A percentile compares a stretch with the other conserved stretches of the same genome.
phyloP scores from a whole-genome alignment of 805 yeast genomes.

The Scheffersomyces amazonensis region DNA sequence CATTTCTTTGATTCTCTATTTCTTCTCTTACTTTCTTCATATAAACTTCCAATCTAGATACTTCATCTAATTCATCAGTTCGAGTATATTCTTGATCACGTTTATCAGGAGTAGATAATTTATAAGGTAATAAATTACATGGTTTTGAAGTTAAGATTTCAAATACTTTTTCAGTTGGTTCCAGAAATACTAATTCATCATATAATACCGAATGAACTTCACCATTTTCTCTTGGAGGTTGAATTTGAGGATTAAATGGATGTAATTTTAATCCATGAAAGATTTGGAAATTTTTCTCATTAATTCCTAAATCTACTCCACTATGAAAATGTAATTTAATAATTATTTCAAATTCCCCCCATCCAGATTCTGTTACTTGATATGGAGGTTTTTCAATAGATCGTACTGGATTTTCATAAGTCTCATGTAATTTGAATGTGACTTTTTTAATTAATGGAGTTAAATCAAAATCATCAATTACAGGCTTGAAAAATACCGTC shows the following conservation, averaged over 20 bases:
- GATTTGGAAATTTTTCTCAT: conserved; percentile 80
- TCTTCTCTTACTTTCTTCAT: conserved; percentile 37
- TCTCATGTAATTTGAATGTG: conserved; percentile 92
- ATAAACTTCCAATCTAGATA: conserved; percentile 39
- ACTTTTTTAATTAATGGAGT: conserved; percentile 84
- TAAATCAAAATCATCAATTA: conserved; percentile 63
- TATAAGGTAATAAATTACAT: conserved; percentile 48
- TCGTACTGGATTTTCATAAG: conserved; percentile 84
- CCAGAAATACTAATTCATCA: conserved; percentile 92
- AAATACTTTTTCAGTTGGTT: conserved; percentile 90
- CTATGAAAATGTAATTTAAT: conserved; percentile 81
- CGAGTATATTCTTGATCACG: conserved; percentile 40
- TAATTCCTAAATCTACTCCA: conserved; percentile 60
- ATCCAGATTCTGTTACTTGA: conserved; percentile 94
- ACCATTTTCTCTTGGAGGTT: conserved; percentile 36
- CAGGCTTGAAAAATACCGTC: conserved; percentile 90
- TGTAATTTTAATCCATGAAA: conserved; percentile 91
- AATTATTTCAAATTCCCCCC: conserved; percentile 98
- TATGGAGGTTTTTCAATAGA: conserved; percentile 88
- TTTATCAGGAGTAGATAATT: conserved; percentile 28
- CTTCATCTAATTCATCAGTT: conserved; percentile 39
- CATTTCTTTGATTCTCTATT: conserved; percentile 37
- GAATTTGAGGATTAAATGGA: conserved; percentile 60
- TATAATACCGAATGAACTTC: conserved; percentile 51
- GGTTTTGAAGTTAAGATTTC: conserved; percentile 71